Evolutionary conservation across 495 filamentous ascomycete genomes (phyloP).

Genomic region (Parathielavia hyrcaniae): DNA sequence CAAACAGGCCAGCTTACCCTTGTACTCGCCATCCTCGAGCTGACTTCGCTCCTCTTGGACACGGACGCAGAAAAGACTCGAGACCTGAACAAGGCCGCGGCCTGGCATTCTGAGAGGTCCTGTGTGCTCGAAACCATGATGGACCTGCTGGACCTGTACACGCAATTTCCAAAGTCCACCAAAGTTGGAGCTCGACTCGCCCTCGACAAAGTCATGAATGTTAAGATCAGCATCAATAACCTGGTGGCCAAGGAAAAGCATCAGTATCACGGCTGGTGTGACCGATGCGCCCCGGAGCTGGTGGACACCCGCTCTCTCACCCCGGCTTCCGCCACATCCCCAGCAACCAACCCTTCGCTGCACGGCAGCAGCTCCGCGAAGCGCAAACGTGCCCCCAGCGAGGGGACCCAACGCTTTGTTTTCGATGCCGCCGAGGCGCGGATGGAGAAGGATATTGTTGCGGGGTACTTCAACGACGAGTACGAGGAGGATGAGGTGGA

Average conservation of each 20-base stretch:
- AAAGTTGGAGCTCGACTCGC: constrained; percentile 64
- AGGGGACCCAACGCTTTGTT: constrained; percentile 85
- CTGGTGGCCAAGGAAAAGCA: constrained; percentile 45
- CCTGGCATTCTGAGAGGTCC: constrained; percentile 56
- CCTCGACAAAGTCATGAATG: constrained; percentile 68
- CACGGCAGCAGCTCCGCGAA: constrained; percentile 34
- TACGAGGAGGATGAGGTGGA: constrained; percentile 72
- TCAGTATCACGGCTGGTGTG: constrained; percentile 39
- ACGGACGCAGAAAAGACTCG: constrained; percentile 41
- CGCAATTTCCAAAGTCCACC: constrained; percentile 65
- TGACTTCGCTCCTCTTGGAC: constrained; percentile 62
- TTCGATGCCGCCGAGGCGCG: constrained; percentile 72
- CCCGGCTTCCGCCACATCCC: constrained; percentile 34
- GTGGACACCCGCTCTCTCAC: constrained; percentile 30
- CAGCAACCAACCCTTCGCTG: constrained; percentile 33
- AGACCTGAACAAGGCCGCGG: constrained; percentile 26
- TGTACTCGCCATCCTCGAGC: constrained; percentile 73
- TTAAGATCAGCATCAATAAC: constrained; percentile 81
- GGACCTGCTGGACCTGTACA: constrained; percentile 81
- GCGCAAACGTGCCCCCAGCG: constrained; percentile 50
- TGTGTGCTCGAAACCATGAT: constrained; percentile 80
- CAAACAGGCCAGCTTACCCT: constrained; percentile 78
- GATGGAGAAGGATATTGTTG: constrained; percentile 61
- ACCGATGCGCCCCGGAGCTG: constrained; percentile 37
- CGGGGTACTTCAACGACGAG: constrained; percentile 64